Evolutionary conservation across 768 basidiomycete genomes (phyloP), one percentile per base, ranked within the genome.

Genomic region (Suillus decipiens): DNA sequence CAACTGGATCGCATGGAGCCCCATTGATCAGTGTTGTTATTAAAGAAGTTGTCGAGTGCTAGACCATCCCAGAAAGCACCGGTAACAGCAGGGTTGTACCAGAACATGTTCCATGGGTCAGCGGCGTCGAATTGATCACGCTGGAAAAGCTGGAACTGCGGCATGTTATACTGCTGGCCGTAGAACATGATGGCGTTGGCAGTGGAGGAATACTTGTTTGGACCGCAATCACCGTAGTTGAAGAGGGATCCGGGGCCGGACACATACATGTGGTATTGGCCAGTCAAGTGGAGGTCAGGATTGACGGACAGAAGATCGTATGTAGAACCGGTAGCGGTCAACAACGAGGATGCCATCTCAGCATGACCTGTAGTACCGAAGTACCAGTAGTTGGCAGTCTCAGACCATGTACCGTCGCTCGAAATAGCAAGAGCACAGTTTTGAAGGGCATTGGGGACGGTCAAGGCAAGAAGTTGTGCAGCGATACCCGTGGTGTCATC

Each of bases 331-430:
- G 94, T 93, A 3, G 97, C 95, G 10, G 91, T 86, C 14, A 88
- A 72, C 61, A 99, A 85, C 6, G 93, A 83, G 2, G 93, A 86
- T 2, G 88, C 71, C 89, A 98, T 88, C 78, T 99, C 95, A 5
- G 94, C 93, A 70, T 91, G 89, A 17, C 86, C 93, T 9, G 93
- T 96, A 42, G 89, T 92, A 72, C 95, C 96, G 69, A 96, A 98
- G 76, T 93, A 93, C 93, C 93, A 95, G 71, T 95, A 96, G 76
- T 99, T 93, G 41, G 92, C 82, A 0, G 95, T 97, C 77, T 99
- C 97, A 28, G 85, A 79, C 95, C 96, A 98, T 19, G 93, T 89
- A 17, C 96, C 96, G 71, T 97, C 95, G 39, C 79, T 73, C 15
- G 80, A 81, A 17, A 83, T 77, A 24, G 81, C 89, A 22, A 77